These are phyloP conservation scores for Penicillium brevicompactum DNA, from an alignment of 2,329 filamentous ascomycete genomes.

Conservation along the genomic window DNA sequence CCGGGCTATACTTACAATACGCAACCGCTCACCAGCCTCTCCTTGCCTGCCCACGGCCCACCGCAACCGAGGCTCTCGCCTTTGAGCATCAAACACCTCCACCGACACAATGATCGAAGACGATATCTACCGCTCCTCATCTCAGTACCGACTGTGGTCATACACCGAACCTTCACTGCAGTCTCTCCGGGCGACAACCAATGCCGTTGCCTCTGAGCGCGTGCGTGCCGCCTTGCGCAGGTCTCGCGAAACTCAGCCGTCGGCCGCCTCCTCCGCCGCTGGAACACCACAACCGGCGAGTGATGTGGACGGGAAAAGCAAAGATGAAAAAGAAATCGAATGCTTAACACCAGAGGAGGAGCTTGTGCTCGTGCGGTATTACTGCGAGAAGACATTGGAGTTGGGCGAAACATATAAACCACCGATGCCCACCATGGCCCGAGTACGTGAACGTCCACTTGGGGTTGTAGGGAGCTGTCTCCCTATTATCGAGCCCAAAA, in stretches of 20 bases:
- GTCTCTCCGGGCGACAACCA: slow-evolving; percentile 75
- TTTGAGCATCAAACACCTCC: background rate
- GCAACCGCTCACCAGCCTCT: background rate
- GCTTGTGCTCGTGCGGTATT: slow-evolving; percentile 76
- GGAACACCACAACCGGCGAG: slow-evolving; percentile 33
- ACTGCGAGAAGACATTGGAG: slow-evolving; percentile 64
- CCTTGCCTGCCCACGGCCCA: background rate
- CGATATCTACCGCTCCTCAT: slow-evolving; percentile 83
- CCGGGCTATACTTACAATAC: background rate
- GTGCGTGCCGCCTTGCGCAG: slow-evolving; percentile 60
- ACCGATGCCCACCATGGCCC: slow-evolving; percentile 60
- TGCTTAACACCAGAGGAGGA: slow-evolving; percentile 86
- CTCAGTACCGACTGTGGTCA: slow-evolving; percentile 91
- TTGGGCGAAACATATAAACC: slow-evolving; percentile 61
- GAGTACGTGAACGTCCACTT: slow-evolving; percentile 46
- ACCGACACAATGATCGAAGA: slow-evolving; percentile 74
- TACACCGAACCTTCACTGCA: slow-evolving; percentile 75
- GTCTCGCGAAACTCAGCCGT: slow-evolving; percentile 39
- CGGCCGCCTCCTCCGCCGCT: slow-evolving; percentile 33
- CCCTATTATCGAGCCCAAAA: background rate
- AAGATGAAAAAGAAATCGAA: slow-evolving; percentile 58
- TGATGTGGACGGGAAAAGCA: slow-evolving; percentile 35
- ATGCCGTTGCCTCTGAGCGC: slow-evolving; percentile 73
- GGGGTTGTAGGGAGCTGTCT: background rate
- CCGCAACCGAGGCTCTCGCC: background rate